These are phyloP conservation scores for Sambucus nigra DNA, from an alignment of 129 eudicot genomes.

Conservation along the genomic window DNA sequence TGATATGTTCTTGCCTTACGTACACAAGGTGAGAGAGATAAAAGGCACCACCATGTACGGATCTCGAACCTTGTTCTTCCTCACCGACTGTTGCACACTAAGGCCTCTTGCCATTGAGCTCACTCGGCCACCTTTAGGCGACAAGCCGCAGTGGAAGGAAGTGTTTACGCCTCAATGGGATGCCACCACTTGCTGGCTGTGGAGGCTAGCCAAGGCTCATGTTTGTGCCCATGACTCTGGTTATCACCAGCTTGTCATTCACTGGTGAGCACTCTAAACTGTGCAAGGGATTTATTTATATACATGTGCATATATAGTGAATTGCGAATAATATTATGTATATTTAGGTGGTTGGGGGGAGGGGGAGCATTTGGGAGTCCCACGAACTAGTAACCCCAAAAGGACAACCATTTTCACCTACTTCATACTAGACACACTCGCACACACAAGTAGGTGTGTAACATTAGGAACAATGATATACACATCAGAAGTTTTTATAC, in stretches of 20 bases:
- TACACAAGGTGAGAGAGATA: conserved; percentile 41
- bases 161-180: conserved; percentile 44
- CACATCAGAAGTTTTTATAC: too few relatives aligned
- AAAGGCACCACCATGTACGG: too few relatives aligned
- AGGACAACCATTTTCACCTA: too few relatives aligned
- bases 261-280: conserved; percentile 51
- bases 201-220: conserved; percentile 83
- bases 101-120: conserved; percentile 76
- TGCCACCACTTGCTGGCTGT: conserved; percentile 62
- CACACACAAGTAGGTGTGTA: too few relatives aligned
- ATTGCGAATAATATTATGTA: too few relatives aligned
- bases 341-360: too few relatives aligned
- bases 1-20: conserved; percentile 61
- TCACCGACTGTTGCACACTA: conserved; percentile 39
- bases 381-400: too few relatives aligned
- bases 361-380: too few relatives aligned
- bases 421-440: too few relatives aligned
- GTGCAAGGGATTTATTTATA: too few relatives aligned
- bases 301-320: too few relatives aligned
- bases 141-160: conserved; percentile 59
- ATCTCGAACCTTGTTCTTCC: conserved; percentile 66
- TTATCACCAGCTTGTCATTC: conserved; percentile 64
- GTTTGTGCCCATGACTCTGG: conserved; percentile 76
- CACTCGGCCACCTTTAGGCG: conserved; percentile 52
- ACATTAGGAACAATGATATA: too few relatives aligned